Base-by-base conservation (phyloP, 2,329 filamentous ascomycete genomes). In the Aspergillus tubingensis region DNA sequence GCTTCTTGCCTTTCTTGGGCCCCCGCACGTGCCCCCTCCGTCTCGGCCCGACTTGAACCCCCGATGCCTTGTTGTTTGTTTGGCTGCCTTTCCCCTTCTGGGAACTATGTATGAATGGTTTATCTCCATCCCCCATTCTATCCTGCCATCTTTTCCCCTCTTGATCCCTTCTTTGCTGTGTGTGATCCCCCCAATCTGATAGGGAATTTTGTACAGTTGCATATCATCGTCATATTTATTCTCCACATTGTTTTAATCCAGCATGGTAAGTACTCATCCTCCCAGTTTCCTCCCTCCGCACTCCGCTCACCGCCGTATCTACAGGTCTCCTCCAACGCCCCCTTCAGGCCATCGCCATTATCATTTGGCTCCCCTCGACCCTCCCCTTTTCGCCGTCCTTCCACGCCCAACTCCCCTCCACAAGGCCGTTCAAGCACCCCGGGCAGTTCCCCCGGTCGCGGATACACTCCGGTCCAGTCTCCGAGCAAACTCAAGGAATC, bases 301-400 rank as follows among this genome's bases (percentile, higher is more conserved):
- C 55, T 55, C 19, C 23, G 39, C 44, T 57, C 49, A 62, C 47
- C 30, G 15, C 17, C 30, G 11, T 10, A 5, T 44, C 39, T 19
- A 21, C 63, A 76, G 73, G 72, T 73, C 39, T 58, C 64, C 56
- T 86, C 83, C 81, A 74, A 83, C 81, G 74, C 82, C 79, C 79
- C 85, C 59, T 91, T 89, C 76, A 91, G 90, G 74, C 88, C 88
- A 13, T 91, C 88, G 23, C 88, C 88, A 57, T 78, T 91, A 62
- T 88, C 88, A 62, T 91, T 89, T 77, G 87, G 87, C 65, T 88
- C 89, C 50, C 84, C 86, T 67, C 86, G 90, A 73, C 82, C 85
- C 23, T 91, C 89, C 8, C 88, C 89, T 2, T 89, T 91, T 59
- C 84, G 88, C 68, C 83, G 88, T 64, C 85, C 85, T 8, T 90